phyloP scores from a whole-genome alignment of 2,329 filamentous ascomycete genomes.

The Lomentospora prolificans region DNA sequence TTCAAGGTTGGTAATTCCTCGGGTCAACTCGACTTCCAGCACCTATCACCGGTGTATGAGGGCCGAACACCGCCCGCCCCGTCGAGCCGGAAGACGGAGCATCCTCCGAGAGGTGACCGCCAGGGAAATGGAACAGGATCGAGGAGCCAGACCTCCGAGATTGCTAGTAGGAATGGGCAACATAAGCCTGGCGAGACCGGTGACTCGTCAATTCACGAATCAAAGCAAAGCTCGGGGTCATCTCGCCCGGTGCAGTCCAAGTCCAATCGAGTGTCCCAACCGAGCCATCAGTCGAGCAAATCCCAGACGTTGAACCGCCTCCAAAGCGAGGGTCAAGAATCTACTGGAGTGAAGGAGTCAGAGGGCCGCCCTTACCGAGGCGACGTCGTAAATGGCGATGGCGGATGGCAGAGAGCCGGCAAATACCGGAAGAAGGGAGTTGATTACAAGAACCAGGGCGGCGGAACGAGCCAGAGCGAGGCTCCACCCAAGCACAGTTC shows the following conservation, averaged over 20 bases:
- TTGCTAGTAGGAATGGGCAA: constrained; percentile 15
- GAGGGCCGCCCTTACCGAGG: constrained; percentile 21
- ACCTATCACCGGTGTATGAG: constrained; percentile 67
- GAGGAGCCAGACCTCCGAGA: constrained; percentile 5
- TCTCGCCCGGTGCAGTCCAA: constrained; percentile 11
- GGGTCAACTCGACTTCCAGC: constrained; percentile 30
- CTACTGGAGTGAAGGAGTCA: constrained; percentile 45
- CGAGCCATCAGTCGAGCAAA: constrained; percentile 14
- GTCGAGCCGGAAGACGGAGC: constrained; percentile 43
- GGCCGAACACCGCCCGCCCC: constrained; percentile 62
- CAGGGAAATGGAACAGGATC: constrained; percentile 4
- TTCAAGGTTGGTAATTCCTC: constrained; percentile 25
- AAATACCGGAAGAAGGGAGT: constrained; percentile 41
- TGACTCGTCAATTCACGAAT: constrained; percentile 14
- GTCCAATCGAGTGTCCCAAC: constrained; percentile 11
- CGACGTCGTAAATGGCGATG: constrained; percentile 20
- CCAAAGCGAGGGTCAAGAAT: constrained; percentile 39
- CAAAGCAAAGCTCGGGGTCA: constrained; percentile 11
- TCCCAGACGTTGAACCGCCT: constrained; percentile 27
- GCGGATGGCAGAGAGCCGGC: constrained; percentile 49
- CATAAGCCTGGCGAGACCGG: constrained; percentile 13
- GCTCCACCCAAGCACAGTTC: constrained; percentile 46
- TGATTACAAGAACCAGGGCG: constrained; percentile 36
- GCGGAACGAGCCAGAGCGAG: constrained; percentile 36
- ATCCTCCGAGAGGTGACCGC: constrained; percentile 16